phyloP scores from a whole-genome alignment of 768 basidiomycete genomes.

The Crepidotus variabilis region DNA sequence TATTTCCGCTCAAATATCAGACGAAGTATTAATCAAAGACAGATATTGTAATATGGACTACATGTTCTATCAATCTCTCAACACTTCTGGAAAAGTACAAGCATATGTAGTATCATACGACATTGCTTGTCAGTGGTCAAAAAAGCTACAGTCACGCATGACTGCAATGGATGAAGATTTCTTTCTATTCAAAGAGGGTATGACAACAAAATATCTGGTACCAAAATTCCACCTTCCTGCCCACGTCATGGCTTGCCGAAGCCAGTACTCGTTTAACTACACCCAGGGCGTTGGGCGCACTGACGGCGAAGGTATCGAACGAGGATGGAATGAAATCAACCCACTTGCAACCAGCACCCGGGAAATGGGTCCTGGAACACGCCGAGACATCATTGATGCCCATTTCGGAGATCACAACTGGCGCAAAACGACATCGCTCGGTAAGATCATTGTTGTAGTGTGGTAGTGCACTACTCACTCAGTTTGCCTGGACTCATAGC shows the following conservation, averaged over 20 bases:
- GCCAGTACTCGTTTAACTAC: conserved; percentile 19
- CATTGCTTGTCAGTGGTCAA: conserved; percentile 24
- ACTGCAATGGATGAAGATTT: neutral
- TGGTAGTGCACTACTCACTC: conserved; percentile 13
- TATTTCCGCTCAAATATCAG: neutral
- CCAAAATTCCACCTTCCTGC: conserved; percentile 26
- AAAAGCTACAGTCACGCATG: conserved; percentile 14
- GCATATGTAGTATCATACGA: conserved; percentile 21
- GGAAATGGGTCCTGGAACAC: conserved; percentile 30
- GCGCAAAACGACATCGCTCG: conserved; percentile 15
- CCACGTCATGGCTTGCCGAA: conserved; percentile 17
- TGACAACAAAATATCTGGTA: conserved; percentile 10
- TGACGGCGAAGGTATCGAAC: conserved; percentile 31
- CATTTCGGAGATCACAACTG: conserved; percentile 25
- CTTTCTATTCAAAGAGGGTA: neutral
- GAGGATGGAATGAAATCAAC: conserved; percentile 27
- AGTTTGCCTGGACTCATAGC: neutral
- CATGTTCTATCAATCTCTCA: conserved; percentile 13
- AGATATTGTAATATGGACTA: conserved; percentile 32
- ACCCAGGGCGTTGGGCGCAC: conserved; percentile 20
- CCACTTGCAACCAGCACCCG: conserved; percentile 20
- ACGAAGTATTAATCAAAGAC: neutral
- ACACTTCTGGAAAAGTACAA: neutral
- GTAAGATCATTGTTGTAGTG: conserved; percentile 18
- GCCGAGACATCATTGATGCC: conserved; percentile 23